Evolutionary conservation across 176 grass and related monocot species (phyloP).

Genomic region (Microstegium vimineum): DNA sequence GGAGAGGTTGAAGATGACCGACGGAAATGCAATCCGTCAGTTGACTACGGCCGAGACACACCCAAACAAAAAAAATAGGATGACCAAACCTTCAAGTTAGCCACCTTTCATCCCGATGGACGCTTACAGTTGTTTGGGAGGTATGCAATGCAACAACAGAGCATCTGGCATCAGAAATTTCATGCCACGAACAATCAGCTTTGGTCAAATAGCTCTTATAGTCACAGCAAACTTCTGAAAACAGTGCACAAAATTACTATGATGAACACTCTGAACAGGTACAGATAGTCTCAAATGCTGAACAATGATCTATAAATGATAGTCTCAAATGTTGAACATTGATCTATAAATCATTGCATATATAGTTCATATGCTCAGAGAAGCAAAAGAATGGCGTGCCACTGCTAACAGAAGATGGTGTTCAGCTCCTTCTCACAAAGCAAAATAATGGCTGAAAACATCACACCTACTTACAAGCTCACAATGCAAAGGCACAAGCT

Average conservation of each 20-base stretch:
- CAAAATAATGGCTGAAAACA: conserved; percentile 36
- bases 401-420: conserved; percentile 2
- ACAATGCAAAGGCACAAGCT: conserved; percentile 43
- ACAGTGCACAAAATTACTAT: not conserved
- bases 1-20: too few species aligned
- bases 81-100: too few species aligned
- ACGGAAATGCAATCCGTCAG: too few species aligned
- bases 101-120: too few species aligned
- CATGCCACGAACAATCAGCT: not conserved
- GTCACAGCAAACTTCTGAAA: not conserved
- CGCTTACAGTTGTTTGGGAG: too few species aligned
- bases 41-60: too few species aligned
- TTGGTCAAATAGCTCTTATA: not conserved
- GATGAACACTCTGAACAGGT: not conserved
- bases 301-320: not conserved
- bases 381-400: conserved; percentile 31
- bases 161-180: too few species aligned
- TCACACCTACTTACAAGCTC: conserved; percentile 32
- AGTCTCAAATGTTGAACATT: not conserved
- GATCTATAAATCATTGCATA: not conserved
- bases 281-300: not conserved
- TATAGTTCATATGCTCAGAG: conserved; percentile 19
- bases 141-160: too few species aligned
- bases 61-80: too few species aligned
- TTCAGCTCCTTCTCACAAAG: conserved; percentile 33